These are phyloP conservation scores for Penicillium sp. DNA, from an alignment of 2,329 filamentous ascomycete genomes.

Conservation along the genomic window DNA sequence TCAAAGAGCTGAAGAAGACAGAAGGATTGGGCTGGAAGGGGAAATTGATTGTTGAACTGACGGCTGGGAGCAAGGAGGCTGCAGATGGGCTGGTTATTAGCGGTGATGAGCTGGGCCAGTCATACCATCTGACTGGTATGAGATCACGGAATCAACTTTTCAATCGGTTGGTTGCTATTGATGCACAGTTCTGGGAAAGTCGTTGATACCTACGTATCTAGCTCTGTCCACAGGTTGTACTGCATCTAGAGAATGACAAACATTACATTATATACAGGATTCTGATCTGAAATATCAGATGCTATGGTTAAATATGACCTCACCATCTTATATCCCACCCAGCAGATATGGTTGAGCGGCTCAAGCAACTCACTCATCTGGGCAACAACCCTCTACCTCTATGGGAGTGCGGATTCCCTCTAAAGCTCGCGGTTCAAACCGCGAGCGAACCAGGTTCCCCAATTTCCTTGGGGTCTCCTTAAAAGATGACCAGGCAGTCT, in stretches of 20 bases:
- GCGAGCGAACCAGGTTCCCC: no score
- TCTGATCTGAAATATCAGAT: neutral
- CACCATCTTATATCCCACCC: neutral
- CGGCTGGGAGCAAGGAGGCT: conserved; percentile 64
- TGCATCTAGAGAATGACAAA: neutral
- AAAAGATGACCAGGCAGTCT: no score
- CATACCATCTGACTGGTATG: conserved; percentile 28
- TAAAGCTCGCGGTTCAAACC: neutral
- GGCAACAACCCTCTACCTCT: no score
- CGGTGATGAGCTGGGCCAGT: conserved; percentile 52
- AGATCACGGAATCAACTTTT: conserved; percentile 25
- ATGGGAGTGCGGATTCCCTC: neutral
- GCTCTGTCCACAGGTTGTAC: neutral
- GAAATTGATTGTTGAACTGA: conserved; percentile 78
- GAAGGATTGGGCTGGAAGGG: conserved; percentile 83
- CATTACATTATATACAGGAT: neutral
- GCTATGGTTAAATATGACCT: neutral
- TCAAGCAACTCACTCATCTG: no score
- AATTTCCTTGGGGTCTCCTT: no score
- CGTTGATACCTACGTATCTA: conserved; percentile 2
- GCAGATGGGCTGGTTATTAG: conserved; percentile 70
- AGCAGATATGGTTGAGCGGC: neutral
- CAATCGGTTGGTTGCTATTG: conserved; percentile 24
- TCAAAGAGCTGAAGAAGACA: conserved; percentile 72
- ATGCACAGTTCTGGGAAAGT: conserved; percentile 28